Evolutionary conservation across 805 yeast species (phyloP), one percentile per base, ranked within the genome.

Genomic region (Tetrapisispora iriomotensis): DNA sequence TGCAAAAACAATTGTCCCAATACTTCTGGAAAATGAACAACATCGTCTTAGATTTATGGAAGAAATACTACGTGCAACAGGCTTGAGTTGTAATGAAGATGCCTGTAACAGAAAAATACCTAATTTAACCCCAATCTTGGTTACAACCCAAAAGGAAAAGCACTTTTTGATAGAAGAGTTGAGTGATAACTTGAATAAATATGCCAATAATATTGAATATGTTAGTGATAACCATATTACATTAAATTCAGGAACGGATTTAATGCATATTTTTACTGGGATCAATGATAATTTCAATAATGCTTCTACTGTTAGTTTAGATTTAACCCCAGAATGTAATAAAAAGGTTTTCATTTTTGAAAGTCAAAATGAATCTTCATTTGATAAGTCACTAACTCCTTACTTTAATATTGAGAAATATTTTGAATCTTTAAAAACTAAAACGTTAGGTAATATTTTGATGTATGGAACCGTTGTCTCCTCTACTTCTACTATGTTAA

Each of bases 401-500:
- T 77, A 75, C 57, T 90, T 90, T 62, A 75, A 82, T 50, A 70
- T 80, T 52, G 47, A 54, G 8, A 51, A 64, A 25, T 92, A 79
- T 57, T 82, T 71, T 55, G 49, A 45, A 33, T 43, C 45, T 24
- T 48, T 54, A 50, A 55, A 48, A 29, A 38, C 45, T 10, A 66
- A 66, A 4, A 62, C 61, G 3, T 63, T 79, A 29, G 97, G 96
- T 1, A 62, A 81, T 0, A 54, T 70, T 2, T 58, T 84, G 18
- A 61, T 83, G 26, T 90, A 90, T 53, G 86, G 85, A 12, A 96
- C 90, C 53, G 94, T 88, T 6, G 77, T 88, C 1, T 83, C 96
- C 0, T 88, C 97, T 0, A 90, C 98, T 0, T 79, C 75, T 39
- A 72, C 83, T 0, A 62, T 90, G 53, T 65, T 92, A 48, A 95